These are phyloP conservation scores for Lagerstroemia speciosa DNA, from an alignment of 345 rosid genomes.

Conservation along the genomic window DNA sequence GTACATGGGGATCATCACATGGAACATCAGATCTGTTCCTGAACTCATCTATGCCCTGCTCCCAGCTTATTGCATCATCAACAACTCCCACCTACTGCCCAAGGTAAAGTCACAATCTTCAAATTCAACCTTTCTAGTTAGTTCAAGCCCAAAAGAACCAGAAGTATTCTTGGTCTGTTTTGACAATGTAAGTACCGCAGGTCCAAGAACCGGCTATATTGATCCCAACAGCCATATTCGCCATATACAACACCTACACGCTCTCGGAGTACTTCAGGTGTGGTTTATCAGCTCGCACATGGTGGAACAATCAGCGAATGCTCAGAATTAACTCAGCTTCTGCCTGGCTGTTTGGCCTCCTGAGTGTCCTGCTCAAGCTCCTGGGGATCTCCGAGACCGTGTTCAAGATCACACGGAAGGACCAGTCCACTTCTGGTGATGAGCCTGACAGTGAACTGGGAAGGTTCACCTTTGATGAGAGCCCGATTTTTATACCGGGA, in stretches of 20 bases:
- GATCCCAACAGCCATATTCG: slow-evolving; percentile 15
- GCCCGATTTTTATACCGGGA: slow-evolving; percentile 40
- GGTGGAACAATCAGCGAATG: slow-evolving; percentile 38
- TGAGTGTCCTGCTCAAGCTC: slow-evolving; percentile 25
- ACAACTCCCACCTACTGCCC: slow-evolving; percentile 47
- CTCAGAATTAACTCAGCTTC: slow-evolving; percentile 18
- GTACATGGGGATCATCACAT: slow-evolving; percentile 15
- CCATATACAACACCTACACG: slow-evolving; percentile 16
- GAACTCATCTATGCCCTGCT: slow-evolving; percentile 42
- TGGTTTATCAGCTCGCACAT: slow-evolving; percentile 26
- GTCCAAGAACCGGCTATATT: slow-evolving; percentile 21
- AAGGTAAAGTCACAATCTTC: slow-evolving; percentile 23
- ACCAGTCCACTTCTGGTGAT: slow-evolving; percentile 12
- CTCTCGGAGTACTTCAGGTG: slow-evolving; percentile 21
- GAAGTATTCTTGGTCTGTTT: not conserved
- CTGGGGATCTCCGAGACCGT: slow-evolving; percentile 37
- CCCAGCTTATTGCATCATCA: slow-evolving; percentile 54
- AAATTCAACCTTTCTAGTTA: too few species aligned
- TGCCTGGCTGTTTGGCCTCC: slow-evolving; percentile 37
- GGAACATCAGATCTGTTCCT: slow-evolving; percentile 48
- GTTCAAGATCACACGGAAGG: slow-evolving; percentile 46
- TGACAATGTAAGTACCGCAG: slow-evolving; percentile 6
- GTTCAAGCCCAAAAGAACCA: too few species aligned
- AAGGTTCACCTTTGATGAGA: slow-evolving; percentile 39
- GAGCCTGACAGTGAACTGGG: not conserved